Percentiles rank a stretch among this genome's conserved stretches.
Conservation (phyloP, 1,139 yeast genomes). For the Geotrichum bryndzae region DNA sequence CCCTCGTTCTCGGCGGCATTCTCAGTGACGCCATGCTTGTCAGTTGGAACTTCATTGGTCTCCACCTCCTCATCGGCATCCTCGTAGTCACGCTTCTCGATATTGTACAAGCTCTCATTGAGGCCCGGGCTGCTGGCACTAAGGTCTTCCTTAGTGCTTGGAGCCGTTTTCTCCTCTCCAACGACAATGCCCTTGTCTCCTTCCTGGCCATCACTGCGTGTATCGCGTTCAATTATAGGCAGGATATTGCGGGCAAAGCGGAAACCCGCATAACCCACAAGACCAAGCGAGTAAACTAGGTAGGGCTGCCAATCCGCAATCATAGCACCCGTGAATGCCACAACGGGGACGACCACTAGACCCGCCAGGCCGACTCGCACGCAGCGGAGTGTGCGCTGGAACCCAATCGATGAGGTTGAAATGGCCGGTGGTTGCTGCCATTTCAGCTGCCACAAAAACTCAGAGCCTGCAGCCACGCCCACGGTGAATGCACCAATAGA, state of each 20-base stretch:
- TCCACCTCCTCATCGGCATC: background rate
- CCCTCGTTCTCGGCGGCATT: background rate
- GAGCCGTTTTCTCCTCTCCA: background rate
- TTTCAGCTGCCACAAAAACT: background rate
- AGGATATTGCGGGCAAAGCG: background rate
- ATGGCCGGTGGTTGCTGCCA: background rate
- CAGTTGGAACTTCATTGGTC: background rate
- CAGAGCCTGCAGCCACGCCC: background rate
- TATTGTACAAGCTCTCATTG: background rate
- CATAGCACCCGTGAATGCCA: background rate
- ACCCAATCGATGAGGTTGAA: background rate
- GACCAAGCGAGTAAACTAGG: background rate
- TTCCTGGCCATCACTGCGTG: background rate
- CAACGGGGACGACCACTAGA: background rate
- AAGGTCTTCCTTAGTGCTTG: background rate
- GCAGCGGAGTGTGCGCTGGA: background rate
- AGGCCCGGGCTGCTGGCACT: background rate
- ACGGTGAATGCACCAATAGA: background rate
- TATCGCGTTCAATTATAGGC: background rate
- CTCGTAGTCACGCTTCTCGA: background rate
- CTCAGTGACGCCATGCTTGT: background rate
- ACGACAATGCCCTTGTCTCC: background rate
- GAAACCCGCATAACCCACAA: background rate
- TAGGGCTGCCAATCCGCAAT: background rate
- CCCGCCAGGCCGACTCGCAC: background rate